phyloP scores from a whole-genome alignment of 2,329 filamentous ascomycete species.

The Pseudogymnoascus sp. region DNA sequence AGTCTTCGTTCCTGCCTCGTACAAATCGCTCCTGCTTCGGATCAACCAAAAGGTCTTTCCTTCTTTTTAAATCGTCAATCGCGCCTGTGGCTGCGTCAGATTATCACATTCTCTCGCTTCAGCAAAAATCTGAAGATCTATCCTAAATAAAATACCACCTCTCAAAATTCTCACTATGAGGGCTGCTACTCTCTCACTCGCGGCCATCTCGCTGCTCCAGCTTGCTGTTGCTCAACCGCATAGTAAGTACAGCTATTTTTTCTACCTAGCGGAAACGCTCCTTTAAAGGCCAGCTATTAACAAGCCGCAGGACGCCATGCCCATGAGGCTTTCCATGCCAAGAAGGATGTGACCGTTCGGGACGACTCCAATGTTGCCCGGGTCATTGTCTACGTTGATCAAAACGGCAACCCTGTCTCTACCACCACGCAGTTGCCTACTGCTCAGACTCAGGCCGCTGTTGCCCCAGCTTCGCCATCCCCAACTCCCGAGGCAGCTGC shows the following conservation, averaged over 20 bases:
- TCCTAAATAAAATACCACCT: not conserved
- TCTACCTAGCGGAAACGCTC: not conserved
- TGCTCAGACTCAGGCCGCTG: conserved; percentile 9
- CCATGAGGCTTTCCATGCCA: conserved; percentile 22
- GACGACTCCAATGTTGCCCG: conserved; percentile 31
- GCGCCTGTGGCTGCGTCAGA: conserved; percentile 5
- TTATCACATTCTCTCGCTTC: conserved; percentile 5
- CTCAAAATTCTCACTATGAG: conserved; percentile 36
- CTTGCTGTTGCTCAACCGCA: conserved; percentile 37
- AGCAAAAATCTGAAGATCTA: not conserved
- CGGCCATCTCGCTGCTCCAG: conserved; percentile 33
- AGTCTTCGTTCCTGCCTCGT: not conserved
- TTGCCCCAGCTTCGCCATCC: not conserved
- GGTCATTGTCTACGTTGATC: conserved; percentile 53
- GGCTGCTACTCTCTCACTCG: conserved; percentile 31
- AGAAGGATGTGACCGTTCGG: conserved; percentile 29
- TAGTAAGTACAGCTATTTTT: conserved; percentile 19
- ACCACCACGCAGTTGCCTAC: conserved; percentile 31
- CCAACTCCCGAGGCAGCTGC: not conserved
- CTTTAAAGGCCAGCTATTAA: conserved; percentile 3
- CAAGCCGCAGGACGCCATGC: conserved; percentile 18
- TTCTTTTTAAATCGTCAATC: not conserved
- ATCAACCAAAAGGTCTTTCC: not conserved
- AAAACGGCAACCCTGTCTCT: conserved; percentile 44
- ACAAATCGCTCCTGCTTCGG: not conserved